These are phyloP conservation scores for Melanopsichium pennsylvanicum DNA, from an alignment of 1,284 basidiomycete species.

Conservation along the genomic window DNA sequence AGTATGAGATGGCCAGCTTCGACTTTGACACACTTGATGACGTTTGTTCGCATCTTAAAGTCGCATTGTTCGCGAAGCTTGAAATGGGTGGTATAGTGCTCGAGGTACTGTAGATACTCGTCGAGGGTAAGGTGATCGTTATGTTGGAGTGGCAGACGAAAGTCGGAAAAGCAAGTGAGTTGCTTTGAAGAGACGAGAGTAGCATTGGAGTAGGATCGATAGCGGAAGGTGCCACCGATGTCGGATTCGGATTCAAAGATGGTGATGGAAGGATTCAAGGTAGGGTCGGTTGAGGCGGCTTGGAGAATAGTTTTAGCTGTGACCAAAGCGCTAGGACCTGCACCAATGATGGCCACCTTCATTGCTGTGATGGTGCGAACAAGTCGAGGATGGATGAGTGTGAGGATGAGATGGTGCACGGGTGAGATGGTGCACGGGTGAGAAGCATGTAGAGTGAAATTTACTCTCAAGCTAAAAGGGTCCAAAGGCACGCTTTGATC, in stretches of 20 bases:
- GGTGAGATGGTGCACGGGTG: too few relatives aligned
- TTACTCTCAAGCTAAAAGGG: too few relatives aligned
- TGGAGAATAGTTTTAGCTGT: conserved; percentile 71
- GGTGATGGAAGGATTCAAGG: conserved; percentile 69
- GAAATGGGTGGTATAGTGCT: conserved; percentile 71
- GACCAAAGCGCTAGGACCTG: conserved; percentile 73
- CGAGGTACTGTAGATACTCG: conserved; percentile 73
- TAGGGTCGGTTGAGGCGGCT: conserved; percentile 21
- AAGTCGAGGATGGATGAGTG: not conserved
- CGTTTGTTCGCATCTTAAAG: conserved; percentile 39
- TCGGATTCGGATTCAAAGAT: conserved; percentile 71
- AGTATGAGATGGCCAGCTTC: conserved; percentile 34
- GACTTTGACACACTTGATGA: conserved; percentile 37
- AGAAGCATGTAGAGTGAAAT: too few relatives aligned
- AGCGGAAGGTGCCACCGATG: conserved; percentile 73
- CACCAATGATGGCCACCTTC: conserved; percentile 56
- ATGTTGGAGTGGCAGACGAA: conserved; percentile 70
- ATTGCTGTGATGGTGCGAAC: conserved; percentile 3
- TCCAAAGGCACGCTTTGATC: too few relatives aligned
- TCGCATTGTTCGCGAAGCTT: conserved; percentile 62
- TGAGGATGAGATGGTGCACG: too few relatives aligned
- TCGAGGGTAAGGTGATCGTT: conserved; percentile 73
- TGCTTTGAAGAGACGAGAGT: conserved; percentile 73
- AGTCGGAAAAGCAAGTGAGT: conserved; percentile 75
- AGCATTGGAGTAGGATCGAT: conserved; percentile 69